Base-by-base conservation (phyloP, 257 asterid genomes). In the Scutellaria baicalensis region DNA sequence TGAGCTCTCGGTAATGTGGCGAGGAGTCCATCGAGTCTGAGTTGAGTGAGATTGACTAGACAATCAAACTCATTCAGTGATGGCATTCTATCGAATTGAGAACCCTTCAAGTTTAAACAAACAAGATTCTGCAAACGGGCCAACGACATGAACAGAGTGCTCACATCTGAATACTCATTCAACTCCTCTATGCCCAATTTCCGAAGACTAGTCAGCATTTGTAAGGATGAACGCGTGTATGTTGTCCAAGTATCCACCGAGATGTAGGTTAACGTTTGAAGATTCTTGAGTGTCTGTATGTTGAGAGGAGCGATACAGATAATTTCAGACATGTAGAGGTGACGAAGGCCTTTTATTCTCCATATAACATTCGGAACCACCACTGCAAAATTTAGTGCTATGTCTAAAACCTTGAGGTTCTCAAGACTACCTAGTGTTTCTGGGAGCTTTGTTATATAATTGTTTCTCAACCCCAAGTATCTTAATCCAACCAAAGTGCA, bases 381-480 rank as follows among this genome's bases (percentile, higher is more conserved):
- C n/a, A 69, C 33, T 7, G 8, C 12, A 8, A 17, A 18, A 8
- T 21, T 52, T 5, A 9, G 3, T 11, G 54, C 16, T 66, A 73
- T 17, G 10, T 58, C 74, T 18, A 78, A 71, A 33, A 68, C 69
- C 35, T 35, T 21, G 8, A 72, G 66, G 59, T 54, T 77, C 9
- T 59, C 18, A 20, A 77, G 44, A 39, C 5, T 0, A 0, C 68
- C 59, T 17, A 72, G 17, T 0, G 78, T 72, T 6, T 12, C 27
- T 11, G 81, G 78, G 35, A 77, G 59, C 51, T 44, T 20, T 49
- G 10, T 21, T n/a, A 72, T 2, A 13, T 1, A 1, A 3, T 59
- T 72, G 21, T 61, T 45, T 60, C 78, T 59, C 65, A 67, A 51
- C 11, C 78, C 75, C 39, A 66, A 44, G 56, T 72, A 72, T 42